Percentiles rank a stretch among this genome's conserved stretches.
These are phyloP conservation scores for Chrysanthemum lavandulifolium DNA, from an alignment of 129 eudicot genomes.

Conservation along the genomic window DNA sequence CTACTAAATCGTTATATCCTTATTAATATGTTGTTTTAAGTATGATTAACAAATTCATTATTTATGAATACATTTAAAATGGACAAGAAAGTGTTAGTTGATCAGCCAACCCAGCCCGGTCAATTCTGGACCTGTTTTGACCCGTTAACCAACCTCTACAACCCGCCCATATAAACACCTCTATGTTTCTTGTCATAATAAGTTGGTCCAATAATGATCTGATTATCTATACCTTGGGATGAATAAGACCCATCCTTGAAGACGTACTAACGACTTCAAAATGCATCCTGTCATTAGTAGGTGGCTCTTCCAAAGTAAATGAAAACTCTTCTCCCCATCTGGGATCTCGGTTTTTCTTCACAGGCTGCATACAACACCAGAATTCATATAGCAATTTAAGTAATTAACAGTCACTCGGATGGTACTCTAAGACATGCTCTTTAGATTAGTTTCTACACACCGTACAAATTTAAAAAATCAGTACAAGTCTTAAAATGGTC, in stretches of 20 bases:
- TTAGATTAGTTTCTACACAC: too few species aligned
- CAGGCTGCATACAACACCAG: constrained; percentile 31
- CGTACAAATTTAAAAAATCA: too few species aligned
- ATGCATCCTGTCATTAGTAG: constrained; percentile 70
- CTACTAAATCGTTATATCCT: neutral
- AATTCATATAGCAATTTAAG: neutral
- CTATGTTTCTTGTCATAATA: neutral
- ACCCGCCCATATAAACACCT: neutral
- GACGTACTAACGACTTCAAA: constrained; percentile 82
- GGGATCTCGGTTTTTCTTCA: constrained; percentile 86
- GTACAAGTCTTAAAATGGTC: too few species aligned
- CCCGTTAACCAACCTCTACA: neutral
- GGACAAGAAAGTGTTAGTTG: neutral
- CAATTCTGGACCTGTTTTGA: neutral
- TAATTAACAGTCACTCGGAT: too few species aligned
- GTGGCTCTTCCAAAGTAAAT: constrained; percentile 83
- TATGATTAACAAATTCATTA: neutral
- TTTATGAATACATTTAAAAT: neutral
- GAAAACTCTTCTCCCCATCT: constrained; percentile 85
- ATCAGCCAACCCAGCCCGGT: neutral
- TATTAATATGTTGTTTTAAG: neutral
- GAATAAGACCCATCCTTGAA: constrained; percentile 67
- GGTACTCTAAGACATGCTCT: too few species aligned
- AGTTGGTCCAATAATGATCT: neutral
- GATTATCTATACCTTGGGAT: constrained; percentile 64